phyloP scores from a whole-genome alignment of 192 early-diverging fungal species.

The Coemansia sp. region DNA sequence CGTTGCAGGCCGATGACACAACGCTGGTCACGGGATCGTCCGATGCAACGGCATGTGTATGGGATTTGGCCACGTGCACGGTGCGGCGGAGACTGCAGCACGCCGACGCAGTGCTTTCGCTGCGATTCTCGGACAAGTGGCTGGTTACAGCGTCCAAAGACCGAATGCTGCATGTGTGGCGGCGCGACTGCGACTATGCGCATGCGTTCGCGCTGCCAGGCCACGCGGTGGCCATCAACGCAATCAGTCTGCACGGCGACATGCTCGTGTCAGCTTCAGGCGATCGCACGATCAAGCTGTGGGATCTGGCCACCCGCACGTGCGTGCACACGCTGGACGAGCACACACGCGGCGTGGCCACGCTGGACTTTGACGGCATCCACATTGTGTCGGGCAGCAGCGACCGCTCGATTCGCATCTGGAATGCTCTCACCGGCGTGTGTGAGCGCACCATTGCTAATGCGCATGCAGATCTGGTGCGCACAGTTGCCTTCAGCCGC shows the following conservation, averaged over 20 bases:
- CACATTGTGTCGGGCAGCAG: constrained; percentile 82
- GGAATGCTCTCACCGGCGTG: constrained; percentile 63
- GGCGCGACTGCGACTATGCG: constrained; percentile 38
- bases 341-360: constrained; percentile 82
- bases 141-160: constrained; percentile 87
- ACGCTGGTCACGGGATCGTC: constrained; percentile 70
- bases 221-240: constrained; percentile 81
- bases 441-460: constrained; percentile 54
- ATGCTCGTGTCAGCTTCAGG: constrained; percentile 70
- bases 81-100: constrained; percentile 58
- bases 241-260: constrained; percentile 65
- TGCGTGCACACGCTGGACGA: constrained; percentile 67
- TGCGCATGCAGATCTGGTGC: constrained; percentile 38
- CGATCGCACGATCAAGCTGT: constrained; percentile 82
- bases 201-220: constrained; percentile 63
- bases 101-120: constrained; percentile 67
- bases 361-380: constrained; percentile 85
- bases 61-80: constrained; percentile 65
- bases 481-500: constrained; percentile 40
- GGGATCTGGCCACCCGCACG: constrained; percentile 72
- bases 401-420: constrained; percentile 77
- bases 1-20: constrained; percentile 74
- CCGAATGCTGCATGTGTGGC: constrained; percentile 80
- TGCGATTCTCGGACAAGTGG: constrained; percentile 71
- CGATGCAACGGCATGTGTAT: constrained; percentile 67